Percentiles rank a stretch among this genome's conserved stretches.
phyloP scores from a whole-genome alignment of 768 basidiomycete species.

The Pleurotus tuoliensis region DNA sequence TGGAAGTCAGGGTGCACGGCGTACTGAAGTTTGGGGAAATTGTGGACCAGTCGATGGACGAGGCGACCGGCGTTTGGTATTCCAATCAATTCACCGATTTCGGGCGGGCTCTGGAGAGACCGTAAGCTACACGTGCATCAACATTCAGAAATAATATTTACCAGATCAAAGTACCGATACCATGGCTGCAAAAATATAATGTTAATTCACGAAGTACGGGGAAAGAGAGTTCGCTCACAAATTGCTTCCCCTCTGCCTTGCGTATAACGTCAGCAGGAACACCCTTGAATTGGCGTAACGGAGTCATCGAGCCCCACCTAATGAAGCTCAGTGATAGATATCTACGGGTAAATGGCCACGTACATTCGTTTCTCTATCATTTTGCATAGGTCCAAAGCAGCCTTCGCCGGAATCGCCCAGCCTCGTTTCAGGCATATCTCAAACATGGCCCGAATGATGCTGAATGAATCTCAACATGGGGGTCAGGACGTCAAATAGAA shows the following conservation, averaged over 20 bases:
- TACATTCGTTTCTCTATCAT: constrained; percentile 89
- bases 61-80: constrained; percentile 90
- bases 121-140: background rate
- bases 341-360: constrained; percentile 18
- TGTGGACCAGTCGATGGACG: constrained; percentile 91
- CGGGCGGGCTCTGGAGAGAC: constrained; percentile 60
- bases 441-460: constrained; percentile 93
- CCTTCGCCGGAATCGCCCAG: constrained; percentile 94
- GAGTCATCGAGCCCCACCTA: constrained; percentile 98
- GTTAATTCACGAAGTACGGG: background rate
- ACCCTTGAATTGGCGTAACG: constrained; percentile 91
- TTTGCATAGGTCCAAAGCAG: constrained; percentile 91
- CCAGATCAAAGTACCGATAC: constrained; percentile 95
- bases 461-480: constrained; percentile 17
- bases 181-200: constrained; percentile 54
- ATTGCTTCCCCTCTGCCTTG: constrained; percentile 96
- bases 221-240: constrained; percentile 42
- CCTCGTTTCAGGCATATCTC: constrained; percentile 97
- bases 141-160: constrained; percentile 18
- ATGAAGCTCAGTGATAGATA: background rate
- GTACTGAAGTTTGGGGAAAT: constrained; percentile 91
- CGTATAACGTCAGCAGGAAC: constrained; percentile 81
- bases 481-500: background rate
- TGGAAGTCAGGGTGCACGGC: constrained; percentile 18
- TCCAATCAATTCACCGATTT: constrained; percentile 93